Conservation (phyloP, 345 rosid species). For the Lumnitzera racemosa region DNA sequence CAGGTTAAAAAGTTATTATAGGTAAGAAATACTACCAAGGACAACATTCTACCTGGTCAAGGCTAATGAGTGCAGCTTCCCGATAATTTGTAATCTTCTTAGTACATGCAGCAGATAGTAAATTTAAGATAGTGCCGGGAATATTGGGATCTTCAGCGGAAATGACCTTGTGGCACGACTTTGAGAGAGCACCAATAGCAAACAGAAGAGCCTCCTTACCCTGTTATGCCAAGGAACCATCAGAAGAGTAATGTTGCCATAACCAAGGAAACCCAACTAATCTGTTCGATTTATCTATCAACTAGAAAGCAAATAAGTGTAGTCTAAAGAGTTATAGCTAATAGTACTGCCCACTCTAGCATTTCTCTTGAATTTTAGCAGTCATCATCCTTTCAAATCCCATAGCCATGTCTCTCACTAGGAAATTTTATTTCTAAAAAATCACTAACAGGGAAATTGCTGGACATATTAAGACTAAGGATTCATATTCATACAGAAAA, state of each 20-base stretch:
- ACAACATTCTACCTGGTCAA: slow-evolving; percentile 51
- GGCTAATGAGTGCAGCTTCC: slow-evolving; percentile 73
- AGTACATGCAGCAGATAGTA: slow-evolving; percentile 64
- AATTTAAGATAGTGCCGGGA: slow-evolving; percentile 51
- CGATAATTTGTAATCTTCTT: slow-evolving; percentile 73
- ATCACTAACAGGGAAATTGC: no score
- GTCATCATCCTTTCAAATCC: no score
- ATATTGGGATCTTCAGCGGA: slow-evolving; percentile 44
- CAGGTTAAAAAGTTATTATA: no score
- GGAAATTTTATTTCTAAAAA: no score
- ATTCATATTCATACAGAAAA: no score
- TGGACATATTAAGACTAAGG: no score
- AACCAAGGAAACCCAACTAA: neutral
- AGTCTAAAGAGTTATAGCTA: no score
- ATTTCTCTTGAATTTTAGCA: no score
- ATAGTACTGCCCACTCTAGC: no score
- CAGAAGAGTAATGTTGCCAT: slow-evolving; percentile 4
- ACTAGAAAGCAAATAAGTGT: no score
- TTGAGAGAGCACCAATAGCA: slow-evolving; percentile 73
- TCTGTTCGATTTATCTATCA: no score
- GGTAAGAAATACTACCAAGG: neutral
- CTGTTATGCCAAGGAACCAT: slow-evolving; percentile 30
- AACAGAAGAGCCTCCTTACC: slow-evolving; percentile 81
- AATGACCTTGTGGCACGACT: slow-evolving; percentile 73
- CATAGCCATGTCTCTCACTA: no score